phyloP scores from a whole-genome alignment of 1,284 basidiomycete species.

The Rhodotorula sp. region DNA sequence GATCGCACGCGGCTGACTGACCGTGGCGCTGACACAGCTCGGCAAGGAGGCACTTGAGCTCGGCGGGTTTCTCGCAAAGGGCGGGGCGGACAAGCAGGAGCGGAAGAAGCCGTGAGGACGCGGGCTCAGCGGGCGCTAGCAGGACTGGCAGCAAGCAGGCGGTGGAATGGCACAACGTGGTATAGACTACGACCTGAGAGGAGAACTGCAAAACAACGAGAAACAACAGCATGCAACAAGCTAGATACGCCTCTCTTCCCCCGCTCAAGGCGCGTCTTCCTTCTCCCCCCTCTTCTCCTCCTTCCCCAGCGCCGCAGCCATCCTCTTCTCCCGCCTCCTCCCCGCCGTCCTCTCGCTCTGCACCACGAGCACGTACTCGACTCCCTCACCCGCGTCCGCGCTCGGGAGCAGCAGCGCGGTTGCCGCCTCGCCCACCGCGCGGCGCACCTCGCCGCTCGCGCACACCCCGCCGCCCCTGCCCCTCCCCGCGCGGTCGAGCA shows the following conservation, averaged over 20 bases:
- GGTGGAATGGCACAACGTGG: too few species aligned
- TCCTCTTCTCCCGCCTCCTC: slow-evolving; percentile 10
- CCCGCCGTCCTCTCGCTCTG: slow-evolving; percentile 16
- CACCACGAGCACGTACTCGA: slow-evolving; percentile 9
- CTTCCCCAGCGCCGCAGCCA: background rate
- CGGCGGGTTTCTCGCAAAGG: slow-evolving; percentile 65
- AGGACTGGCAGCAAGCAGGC: too few species aligned
- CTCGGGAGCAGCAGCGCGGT: slow-evolving; percentile 2
- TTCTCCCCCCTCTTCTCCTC: background rate
- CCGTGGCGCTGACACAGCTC: slow-evolving; percentile 59
- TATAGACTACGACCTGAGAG: background rate
- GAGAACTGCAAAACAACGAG: background rate
- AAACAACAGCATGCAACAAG: background rate
- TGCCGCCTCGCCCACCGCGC: slow-evolving; percentile 13
- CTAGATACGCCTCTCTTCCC: background rate
- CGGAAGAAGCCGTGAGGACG: background rate
- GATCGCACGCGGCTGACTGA: background rate
- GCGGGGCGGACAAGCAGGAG: background rate
- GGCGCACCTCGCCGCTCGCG: slow-evolving; percentile 2
- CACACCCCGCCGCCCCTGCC: slow-evolving; percentile 1
- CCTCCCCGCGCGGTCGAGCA: slow-evolving; percentile 9
- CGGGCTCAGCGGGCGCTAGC: too few species aligned
- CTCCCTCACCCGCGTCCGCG: background rate
- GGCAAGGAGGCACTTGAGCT: slow-evolving; percentile 79
- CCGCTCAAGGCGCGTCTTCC: background rate